Conservation (phyloP, 352 stramenopile species). For the Thalassiosira exigua region DNA sequence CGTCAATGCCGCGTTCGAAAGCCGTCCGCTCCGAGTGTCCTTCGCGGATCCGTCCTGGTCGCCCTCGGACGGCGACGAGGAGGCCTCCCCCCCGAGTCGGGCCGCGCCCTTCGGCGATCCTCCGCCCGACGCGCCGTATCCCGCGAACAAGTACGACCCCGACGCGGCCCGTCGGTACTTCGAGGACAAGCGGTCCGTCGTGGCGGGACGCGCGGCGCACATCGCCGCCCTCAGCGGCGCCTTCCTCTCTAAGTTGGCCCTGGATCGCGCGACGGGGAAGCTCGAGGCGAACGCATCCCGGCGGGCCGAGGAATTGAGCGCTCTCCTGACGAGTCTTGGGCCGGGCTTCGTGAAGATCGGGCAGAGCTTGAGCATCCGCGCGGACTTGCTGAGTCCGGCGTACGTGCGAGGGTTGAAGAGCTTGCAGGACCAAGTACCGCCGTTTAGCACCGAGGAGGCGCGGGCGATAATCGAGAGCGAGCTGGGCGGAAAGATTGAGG, state of each 20-base stretch:
- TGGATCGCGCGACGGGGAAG: conserved; percentile 58
- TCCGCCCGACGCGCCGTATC: conserved; percentile 62
- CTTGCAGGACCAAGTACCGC: conserved; percentile 86
- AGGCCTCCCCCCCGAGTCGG: background rate
- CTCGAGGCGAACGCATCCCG: conserved; percentile 64
- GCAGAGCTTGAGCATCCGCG: conserved; percentile 86
- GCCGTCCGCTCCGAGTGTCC: background rate
- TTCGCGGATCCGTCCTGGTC: background rate
- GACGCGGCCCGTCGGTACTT: conserved; percentile 62
- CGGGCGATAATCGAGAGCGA: conserved; percentile 85
- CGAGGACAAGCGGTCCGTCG: conserved; percentile 44
- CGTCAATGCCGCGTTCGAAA: background rate
- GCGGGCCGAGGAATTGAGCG: conserved; percentile 74
- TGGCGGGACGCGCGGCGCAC: conserved; percentile 45
- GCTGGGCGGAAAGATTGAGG: conserved; percentile 69
- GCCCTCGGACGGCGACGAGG: background rate
- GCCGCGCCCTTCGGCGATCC: conserved; percentile 15
- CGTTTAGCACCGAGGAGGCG: conserved; percentile 79
- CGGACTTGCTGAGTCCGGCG: conserved; percentile 84
- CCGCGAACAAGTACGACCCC: conserved; percentile 63
- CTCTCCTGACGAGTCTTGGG: conserved; percentile 80
- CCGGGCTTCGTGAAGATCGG: conserved; percentile 89
- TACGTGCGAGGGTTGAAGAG: conserved; percentile 83
- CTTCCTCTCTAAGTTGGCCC: conserved; percentile 56
- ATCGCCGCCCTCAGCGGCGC: conserved; percentile 58